Evolutionary conservation across 2,329 filamentous ascomycete genomes (phyloP), one percentile per base, ranked within the genome.

Genomic region (Annulohypoxylon truncatum): DNA sequence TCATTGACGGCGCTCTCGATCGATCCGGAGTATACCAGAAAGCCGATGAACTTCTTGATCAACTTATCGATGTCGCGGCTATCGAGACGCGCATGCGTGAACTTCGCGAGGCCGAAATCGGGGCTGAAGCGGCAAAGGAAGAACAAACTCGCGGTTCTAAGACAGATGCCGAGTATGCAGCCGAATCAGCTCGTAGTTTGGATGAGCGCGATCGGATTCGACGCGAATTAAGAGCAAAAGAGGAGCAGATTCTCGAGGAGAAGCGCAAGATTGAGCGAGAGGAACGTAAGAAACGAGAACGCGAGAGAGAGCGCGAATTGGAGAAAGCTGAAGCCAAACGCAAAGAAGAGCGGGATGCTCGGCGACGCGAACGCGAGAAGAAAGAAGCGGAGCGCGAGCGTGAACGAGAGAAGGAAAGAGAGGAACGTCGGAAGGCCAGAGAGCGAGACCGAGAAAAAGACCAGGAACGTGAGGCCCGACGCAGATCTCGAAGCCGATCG

Each of bases 1-100:
- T 96, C 3, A 89, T 94, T 40, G 91, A 94, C 76, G 92, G 92
- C 61, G 91, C 91, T 0, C 86, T 93, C 15, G 92, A 94, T 73
- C 88, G 92, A 66, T 90, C 88, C 18, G 90, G 91, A 24, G 88
- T 94, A 26, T 96, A 95, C 73, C 87, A 90, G 64, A 87, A 87
- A 71, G 91, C 90, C 0, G 88, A 92, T 72, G 83, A 85, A 6
- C 86, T 89, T 52, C 88, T 94, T 51, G 86, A 89, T 64, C 82
- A 85, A 26, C 82, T 93, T 64, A 91, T 95, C 62, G 88, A 92
- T 73, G 84, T 89, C 48, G 82, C 82, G 8, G 85, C 88, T 24
- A 92, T 93, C 63, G 90, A 93, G 74, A 82, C 84, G 24, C 87
- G 88, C 52, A 88, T 95, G 74, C 88, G 92, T 65, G 87, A 90